Conservation (phyloP, 2,329 filamentous ascomycete species). For the Alternaria postmessia region DNA sequence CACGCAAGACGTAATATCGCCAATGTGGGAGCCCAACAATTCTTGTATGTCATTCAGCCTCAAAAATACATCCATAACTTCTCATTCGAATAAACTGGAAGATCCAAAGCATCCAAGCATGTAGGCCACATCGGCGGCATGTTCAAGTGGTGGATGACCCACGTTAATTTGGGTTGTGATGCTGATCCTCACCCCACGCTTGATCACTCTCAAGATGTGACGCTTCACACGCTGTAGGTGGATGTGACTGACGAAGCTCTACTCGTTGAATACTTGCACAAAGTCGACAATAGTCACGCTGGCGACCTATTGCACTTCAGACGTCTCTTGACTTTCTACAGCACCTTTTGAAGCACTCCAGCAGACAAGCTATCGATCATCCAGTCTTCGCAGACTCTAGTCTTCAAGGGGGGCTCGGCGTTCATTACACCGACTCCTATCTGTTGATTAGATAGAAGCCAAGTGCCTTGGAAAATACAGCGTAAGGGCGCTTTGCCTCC, state of each 20-base stretch:
- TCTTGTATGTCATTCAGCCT: neutral
- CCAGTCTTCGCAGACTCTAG: neutral
- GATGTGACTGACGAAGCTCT: neutral
- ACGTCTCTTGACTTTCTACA: neutral
- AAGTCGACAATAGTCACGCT: neutral
- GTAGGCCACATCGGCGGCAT: neutral
- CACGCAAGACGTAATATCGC: neutral
- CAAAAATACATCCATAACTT: neutral
- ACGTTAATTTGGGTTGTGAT: neutral
- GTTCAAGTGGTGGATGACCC: conserved; percentile 1
- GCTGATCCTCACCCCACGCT: neutral
- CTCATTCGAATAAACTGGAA: neutral
- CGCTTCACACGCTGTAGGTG: neutral
- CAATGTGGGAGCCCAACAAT: neutral
- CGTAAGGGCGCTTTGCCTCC: conserved; percentile 7
- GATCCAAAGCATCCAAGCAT: neutral
- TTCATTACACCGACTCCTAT: neutral
- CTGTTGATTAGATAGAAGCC: neutral
- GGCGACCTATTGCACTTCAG: neutral
- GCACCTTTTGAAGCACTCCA: neutral
- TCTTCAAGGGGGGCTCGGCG: neutral
- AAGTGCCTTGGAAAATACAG: conserved; percentile 16
- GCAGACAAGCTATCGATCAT: neutral
- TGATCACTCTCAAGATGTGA: neutral
- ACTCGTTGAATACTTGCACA: neutral